Conservation (phyloP, 177 flowering plant genomes). For the Vitis hybrid region DNA sequence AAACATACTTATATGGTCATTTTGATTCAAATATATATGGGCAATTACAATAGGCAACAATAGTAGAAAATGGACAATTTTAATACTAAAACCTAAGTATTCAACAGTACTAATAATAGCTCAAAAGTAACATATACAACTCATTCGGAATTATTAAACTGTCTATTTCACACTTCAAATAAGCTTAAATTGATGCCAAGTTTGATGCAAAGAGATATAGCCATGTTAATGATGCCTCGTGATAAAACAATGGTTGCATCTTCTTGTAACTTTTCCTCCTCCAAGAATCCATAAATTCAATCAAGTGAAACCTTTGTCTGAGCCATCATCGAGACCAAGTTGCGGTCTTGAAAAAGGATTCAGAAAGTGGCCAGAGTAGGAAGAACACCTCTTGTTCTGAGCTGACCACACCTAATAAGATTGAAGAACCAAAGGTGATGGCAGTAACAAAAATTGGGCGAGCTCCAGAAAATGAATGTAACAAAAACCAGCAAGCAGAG, state of each 20-base stretch:
- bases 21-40: too few species aligned
- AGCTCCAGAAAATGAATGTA: constrained; percentile 92
- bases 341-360: constrained; percentile 86
- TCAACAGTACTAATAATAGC: too few species aligned
- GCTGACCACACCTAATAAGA: constrained; percentile 67
- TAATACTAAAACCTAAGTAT: too few species aligned
- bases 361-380: constrained; percentile 95
- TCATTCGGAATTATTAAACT: too few species aligned
- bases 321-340: constrained; percentile 94
- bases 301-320: constrained; percentile 97
- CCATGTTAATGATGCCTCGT: constrained; percentile 51
- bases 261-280: constrained; percentile 81
- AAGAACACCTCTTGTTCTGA: constrained; percentile 90
- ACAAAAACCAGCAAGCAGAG: constrained; percentile 89
- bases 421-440: constrained; percentile 82
- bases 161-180: too few species aligned
- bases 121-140: too few species aligned
- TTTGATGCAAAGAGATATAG: constrained; percentile 23
- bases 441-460: constrained; percentile 89
- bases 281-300: constrained; percentile 76
- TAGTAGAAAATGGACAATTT: too few species aligned
- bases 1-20: too few species aligned
- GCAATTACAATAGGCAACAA: too few species aligned
- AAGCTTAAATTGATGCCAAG: too few species aligned
- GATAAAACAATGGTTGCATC: constrained; percentile 77